Base-by-base conservation (phyloP, 2,329 filamentous ascomycete species). In the Fusarium sp. region DNA sequence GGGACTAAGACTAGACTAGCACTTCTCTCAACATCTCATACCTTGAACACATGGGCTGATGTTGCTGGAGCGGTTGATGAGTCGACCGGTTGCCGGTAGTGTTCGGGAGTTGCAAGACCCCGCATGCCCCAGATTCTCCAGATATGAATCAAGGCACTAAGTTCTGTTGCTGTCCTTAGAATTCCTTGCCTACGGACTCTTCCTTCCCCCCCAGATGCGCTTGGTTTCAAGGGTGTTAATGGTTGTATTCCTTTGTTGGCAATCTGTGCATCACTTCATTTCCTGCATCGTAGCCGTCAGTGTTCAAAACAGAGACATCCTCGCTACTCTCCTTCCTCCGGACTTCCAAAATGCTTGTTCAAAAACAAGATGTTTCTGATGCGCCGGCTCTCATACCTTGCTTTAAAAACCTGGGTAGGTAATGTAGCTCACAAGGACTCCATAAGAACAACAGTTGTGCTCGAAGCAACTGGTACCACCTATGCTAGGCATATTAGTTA, bases 51-150 rank as follows among this genome's bases (percentile, higher is more conserved):
- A 63, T 60, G 58, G 48, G 35, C 48, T 59, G 56, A 67, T 67
- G 39, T 59, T 57, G 45, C 26, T 57, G 60, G n/a, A 17, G 39
- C 39, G 10, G 39, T 26, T 26, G 38, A 55, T 42, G 39, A 72
- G 58, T 48, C 45, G 36, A 11, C 69, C 47, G 42, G 71, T 39
- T 69, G 58, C 69, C 56, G 56, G 71, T 39, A 72, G 58, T 60
- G 42, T 54, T 75, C 63, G 68, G 72, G 59, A 56, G 47, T 49
- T 56, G 39, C 10, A 41, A 57, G 47, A 15, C 31, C 39, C 56
- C 48, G 26, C 48, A 41, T 49, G 44, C 73, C 66, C 72, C 65
- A 47, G 67, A 63, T 68, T 72, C 61, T 69, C 60, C 69, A 63
- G 60, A 61, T 55, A 26, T n/a, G 20, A 17, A 54, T 13, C 3